These are phyloP conservation scores for Aspergillus bombycis DNA, from an alignment of 2,329 filamentous ascomycete genomes.

Conservation along the genomic window DNA sequence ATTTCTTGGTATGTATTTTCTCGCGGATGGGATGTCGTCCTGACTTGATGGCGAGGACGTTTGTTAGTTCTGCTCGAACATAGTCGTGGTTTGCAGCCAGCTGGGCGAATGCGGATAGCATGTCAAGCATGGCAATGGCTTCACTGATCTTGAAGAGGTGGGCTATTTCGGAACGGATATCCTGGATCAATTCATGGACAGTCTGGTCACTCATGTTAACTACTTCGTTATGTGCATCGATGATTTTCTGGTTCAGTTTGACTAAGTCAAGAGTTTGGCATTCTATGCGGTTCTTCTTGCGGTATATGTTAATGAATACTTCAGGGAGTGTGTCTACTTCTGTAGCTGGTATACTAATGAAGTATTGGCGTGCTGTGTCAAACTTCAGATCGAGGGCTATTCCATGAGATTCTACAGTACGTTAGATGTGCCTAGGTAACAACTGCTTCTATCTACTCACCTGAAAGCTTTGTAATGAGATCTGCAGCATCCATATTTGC, in stretches of 20 bases:
- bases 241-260: slow-evolving; percentile 77
- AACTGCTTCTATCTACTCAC: slow-evolving; percentile 45
- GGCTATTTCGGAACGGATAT: slow-evolving; percentile 73
- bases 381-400: slow-evolving; percentile 71
- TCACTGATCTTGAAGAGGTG: slow-evolving; percentile 83
- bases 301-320: slow-evolving; percentile 75
- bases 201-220: slow-evolving; percentile 79
- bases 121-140: slow-evolving; percentile 82
- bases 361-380: slow-evolving; percentile 78
- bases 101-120: slow-evolving; percentile 77
- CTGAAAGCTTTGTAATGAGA: slow-evolving; percentile 68
- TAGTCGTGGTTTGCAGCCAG: slow-evolving; percentile 70
- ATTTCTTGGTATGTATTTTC: slow-evolving; percentile 68
- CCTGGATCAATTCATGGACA: slow-evolving; percentile 70
- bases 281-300: slow-evolving; percentile 75
- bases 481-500: slow-evolving; percentile 76
- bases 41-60: slow-evolving; percentile 70
- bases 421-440: slow-evolving; percentile 22
- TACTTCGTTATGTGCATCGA: slow-evolving; percentile 81
- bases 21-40: slow-evolving; percentile 81
- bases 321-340: slow-evolving; percentile 69
- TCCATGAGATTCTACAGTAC: slow-evolving; percentile 55
- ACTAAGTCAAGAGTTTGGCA: slow-evolving; percentile 85
- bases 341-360: slow-evolving; percentile 65
- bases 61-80: slow-evolving; percentile 68